Base-by-base conservation (phyloP, 192 early-diverging fungal species). In the Mortierella claussenii region DNA sequence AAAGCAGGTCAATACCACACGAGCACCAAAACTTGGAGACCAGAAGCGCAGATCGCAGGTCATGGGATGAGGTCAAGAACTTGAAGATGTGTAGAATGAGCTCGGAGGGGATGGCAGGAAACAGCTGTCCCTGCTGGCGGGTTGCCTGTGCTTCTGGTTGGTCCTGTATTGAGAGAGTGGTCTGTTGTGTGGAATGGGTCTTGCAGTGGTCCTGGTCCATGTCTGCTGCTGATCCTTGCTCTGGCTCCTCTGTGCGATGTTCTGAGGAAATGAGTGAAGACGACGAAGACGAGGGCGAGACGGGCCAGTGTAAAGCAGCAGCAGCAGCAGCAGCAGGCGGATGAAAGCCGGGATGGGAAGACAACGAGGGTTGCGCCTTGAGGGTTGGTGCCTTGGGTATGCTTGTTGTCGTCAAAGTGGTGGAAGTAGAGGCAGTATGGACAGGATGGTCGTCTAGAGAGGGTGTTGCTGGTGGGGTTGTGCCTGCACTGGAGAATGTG, bases 11-110 rank as follows among this genome's bases (percentile, higher is more conserved):
- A 8, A 86, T 54, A 24, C 82, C 86, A 67, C 80, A 81, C n/a
- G 73, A 69, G 34, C 83, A 83, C 86, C 86, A 88, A 13, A 79
- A 60, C 55, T 82, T 83, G 62, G 83, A 85, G 18, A 82, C 83
- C 8, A 83, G 68, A 28, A 80, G 80, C 45, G 83, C 83, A 31
- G 71, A 64, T 23, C 75, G 71, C 21, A 86, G 53, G 55, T 88
- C 86, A 5, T 65, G 53, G 8, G 81, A 61, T n/a, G 68, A 34
- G 27, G 69, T 43, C 13, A 88, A 33, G 40, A 70, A 82, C 42
- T 71, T 79, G 17, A 86, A 79, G 42, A 88, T 86, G 55, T 86
- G 69, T 26, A 80, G 34, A 48, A 86, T 82, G 21, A 86, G 59
- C 68, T 88, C 87, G 6, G 83, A 81, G 1, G 87, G 85, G 47